A percentile compares a stretch with the other conserved stretches of the same genome.
These are phyloP conservation scores for Cryptococcus sp. DNA, from an alignment of 1,284 basidiomycete genomes.

Conservation along the genomic window DNA sequence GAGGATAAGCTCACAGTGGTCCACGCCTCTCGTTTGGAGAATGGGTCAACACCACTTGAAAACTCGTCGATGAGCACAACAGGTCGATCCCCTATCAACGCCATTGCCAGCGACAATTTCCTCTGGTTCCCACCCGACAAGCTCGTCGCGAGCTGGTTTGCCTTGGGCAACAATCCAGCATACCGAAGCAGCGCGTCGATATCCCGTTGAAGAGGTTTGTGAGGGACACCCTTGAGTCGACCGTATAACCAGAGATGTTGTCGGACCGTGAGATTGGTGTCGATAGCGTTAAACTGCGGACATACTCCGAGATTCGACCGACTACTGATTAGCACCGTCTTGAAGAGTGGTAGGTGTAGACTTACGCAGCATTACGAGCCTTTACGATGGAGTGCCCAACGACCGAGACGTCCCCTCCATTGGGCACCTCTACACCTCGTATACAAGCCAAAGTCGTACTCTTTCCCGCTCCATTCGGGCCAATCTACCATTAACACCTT, in stretches of 20 bases:
- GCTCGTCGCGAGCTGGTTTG: constrained; percentile 63
- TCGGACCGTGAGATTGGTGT: constrained; percentile 65
- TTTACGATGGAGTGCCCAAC: constrained; percentile 59
- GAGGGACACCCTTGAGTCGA: constrained; percentile 56
- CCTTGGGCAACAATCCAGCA: constrained; percentile 58
- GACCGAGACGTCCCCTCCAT: constrained; percentile 64
- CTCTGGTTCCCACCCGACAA: constrained; percentile 74
- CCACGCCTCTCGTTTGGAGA: constrained; percentile 79
- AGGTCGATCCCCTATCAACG: constrained; percentile 70
- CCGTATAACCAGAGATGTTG: constrained; percentile 58
- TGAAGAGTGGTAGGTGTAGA: constrained; percentile 35
- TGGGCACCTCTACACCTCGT: constrained; percentile 49
- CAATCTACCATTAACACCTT: constrained; percentile 46
- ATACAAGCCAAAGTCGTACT: constrained; percentile 55
- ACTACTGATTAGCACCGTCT: constrained; percentile 4
- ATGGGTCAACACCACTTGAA: constrained; percentile 73
- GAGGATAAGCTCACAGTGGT: constrained; percentile 52
- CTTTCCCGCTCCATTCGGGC: constrained; percentile 72
- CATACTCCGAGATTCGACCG: constrained; percentile 59
- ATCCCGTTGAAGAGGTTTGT: constrained; percentile 53
- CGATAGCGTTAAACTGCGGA: constrained; percentile 76
- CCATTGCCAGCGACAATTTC: constrained; percentile 69
- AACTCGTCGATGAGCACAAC: constrained; percentile 78
- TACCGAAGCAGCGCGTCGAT: constrained; percentile 58
- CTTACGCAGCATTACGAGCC: constrained; percentile 57